A percentile compares a stretch with the other conserved stretches of the same genome.
Evolutionary conservation across 176 grass and related monocot species (phyloP).

Genomic region (Eragrostis nindensis): DNA sequence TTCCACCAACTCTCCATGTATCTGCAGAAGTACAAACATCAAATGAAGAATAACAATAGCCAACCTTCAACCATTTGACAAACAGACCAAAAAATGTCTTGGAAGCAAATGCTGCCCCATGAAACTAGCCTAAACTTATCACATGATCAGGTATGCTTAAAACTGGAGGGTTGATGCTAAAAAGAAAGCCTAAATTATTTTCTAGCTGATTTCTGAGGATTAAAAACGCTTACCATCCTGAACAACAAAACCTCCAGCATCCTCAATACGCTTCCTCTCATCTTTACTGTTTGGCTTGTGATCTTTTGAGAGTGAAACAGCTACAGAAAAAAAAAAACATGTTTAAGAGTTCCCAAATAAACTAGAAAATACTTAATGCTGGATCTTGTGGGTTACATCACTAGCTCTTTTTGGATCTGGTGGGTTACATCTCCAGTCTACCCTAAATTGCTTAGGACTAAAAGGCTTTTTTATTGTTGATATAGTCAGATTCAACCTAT

Average conservation of each 20-base stretch:
- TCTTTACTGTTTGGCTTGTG: conserved; percentile 88
- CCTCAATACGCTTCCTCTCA: conserved; percentile 77
- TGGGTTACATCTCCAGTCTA: too few relatives aligned
- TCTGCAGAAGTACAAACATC: conserved; percentile 51
- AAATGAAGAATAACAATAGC: conserved; percentile 22
- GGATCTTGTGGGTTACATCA: too few relatives aligned
- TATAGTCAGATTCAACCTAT: too few relatives aligned
- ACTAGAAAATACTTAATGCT: neutral
- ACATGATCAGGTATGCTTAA: conserved; percentile 6
- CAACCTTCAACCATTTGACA: conserved; percentile 18
- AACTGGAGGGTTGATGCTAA: neutral
- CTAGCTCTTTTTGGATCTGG: too few relatives aligned
- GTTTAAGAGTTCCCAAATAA: conserved; percentile 15
- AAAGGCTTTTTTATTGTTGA: too few relatives aligned
- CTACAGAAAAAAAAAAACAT: conserved; percentile 50
- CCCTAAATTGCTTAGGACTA: too few relatives aligned
- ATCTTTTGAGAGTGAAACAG: conserved; percentile 76
- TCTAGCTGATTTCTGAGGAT: neutral
- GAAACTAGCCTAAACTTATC: neutral
- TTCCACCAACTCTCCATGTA: conserved; percentile 85
- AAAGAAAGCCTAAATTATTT: conserved; percentile 8
- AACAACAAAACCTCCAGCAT: conserved; percentile 75
- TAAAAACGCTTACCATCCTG: conserved; percentile 66
- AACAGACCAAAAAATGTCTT: neutral
- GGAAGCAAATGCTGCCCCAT: neutral